Evolutionary conservation across 345 rosid genomes (phyloP).

Genomic region (Ricinus communis): DNA sequence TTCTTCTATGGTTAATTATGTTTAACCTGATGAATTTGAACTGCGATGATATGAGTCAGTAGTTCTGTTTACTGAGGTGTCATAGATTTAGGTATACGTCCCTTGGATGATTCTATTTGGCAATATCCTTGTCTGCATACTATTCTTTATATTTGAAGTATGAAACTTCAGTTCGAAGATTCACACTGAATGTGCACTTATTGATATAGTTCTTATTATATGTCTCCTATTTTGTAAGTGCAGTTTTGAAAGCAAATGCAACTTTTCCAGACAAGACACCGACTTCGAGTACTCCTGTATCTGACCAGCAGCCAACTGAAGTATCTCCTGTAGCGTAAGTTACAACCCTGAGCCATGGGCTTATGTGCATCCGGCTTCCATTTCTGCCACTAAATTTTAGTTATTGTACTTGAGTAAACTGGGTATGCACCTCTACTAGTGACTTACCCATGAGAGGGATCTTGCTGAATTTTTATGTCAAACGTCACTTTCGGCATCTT

Average conservation of each 20-base stretch:
- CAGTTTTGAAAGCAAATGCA: conserved; percentile 84
- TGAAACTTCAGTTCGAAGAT: background rate
- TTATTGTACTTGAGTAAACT: background rate
- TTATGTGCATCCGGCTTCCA: conserved; percentile 6
- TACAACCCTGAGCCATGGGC: conserved; percentile 1
- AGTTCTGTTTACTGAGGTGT: background rate
- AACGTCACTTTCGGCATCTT: background rate
- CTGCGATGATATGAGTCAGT: background rate
- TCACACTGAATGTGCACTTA: background rate
- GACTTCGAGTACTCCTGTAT: conserved; percentile 54
- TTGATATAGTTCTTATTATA: background rate
- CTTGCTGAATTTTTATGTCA: background rate
- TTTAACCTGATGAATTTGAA: background rate
- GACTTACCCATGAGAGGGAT: background rate
- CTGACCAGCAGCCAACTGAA: conserved; percentile 72
- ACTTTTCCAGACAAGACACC: conserved; percentile 70
- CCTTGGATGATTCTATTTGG: background rate
- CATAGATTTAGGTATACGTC: too few relatives aligned
- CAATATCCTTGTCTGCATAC: background rate
- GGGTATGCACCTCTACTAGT: conserved; percentile 8
- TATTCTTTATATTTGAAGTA: background rate
- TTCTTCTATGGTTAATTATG: background rate
- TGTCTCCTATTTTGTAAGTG: conserved; percentile 18
- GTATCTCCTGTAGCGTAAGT: conserved; percentile 66
- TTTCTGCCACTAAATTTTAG: background rate